phyloP scores from a whole-genome alignment of 495 filamentous ascomycete genomes.

The Talaromyces adpressus region DNA sequence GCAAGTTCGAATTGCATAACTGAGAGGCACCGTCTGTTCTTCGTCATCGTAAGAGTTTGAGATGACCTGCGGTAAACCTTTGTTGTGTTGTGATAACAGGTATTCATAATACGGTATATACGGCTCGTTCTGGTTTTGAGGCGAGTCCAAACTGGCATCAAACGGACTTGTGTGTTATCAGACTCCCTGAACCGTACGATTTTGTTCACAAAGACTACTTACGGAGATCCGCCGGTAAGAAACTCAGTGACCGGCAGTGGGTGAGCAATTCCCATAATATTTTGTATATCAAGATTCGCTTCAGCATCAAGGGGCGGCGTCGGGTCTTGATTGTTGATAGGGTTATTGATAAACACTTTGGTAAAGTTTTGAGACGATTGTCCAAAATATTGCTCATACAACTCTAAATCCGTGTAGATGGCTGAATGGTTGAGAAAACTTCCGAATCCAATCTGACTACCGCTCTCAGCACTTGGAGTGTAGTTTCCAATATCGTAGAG shows the following conservation, averaged over 20 bases:
- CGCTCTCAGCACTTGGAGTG: no score
- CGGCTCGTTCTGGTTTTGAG: conserved; percentile 33
- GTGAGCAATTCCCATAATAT: conserved; percentile 42
- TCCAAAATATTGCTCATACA: conserved; percentile 21
- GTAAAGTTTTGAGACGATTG: conserved; percentile 47
- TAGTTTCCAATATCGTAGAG: no score
- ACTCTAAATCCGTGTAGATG: conserved; percentile 25
- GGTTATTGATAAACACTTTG: conserved; percentile 49
- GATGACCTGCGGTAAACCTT: conserved; percentile 63
- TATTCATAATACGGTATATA: no score
- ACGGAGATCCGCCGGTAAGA: conserved; percentile 44
- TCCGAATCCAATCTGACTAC: no score
- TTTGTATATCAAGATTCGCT: conserved; percentile 65
- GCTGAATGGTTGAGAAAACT: conserved; percentile 11
- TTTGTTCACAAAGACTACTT: no score
- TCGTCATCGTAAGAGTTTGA: conserved; percentile 77
- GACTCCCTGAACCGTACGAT: no score
- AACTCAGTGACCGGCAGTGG: conserved; percentile 53
- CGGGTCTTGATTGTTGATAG: conserved; percentile 38
- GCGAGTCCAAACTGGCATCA: conserved; percentile 53
- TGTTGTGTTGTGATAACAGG: conserved; percentile 6
- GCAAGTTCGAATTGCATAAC: no score
- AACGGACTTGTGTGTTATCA: conserved; percentile 12
- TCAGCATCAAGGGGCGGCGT: conserved; percentile 36
- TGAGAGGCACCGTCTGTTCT: conserved; percentile 57